phyloP scores from a whole-genome alignment of 2,329 filamentous ascomycete species.

The Aureobasidium sp. region DNA sequence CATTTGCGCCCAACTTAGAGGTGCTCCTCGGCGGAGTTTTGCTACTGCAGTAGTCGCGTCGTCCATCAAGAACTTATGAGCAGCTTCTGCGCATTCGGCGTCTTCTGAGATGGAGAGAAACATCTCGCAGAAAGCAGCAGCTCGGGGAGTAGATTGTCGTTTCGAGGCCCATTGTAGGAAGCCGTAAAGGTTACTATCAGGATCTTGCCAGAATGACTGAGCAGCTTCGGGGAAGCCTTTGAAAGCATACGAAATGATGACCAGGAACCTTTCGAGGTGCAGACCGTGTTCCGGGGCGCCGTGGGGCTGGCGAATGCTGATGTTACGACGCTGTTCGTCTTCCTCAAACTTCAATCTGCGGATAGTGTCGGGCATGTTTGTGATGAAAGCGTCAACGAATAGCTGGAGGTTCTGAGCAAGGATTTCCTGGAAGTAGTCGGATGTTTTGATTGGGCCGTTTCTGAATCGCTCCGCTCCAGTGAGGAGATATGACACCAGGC shows the following conservation, averaged over 20 bases:
- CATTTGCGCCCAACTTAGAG: slow-evolving; percentile 87
- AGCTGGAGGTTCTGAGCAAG: slow-evolving; percentile 75
- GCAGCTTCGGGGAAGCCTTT: slow-evolving; percentile 78
- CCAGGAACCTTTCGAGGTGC: slow-evolving; percentile 72
- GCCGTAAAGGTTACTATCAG: slow-evolving; percentile 85
- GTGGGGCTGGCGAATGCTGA: slow-evolving; percentile 34
- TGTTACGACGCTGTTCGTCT: slow-evolving; percentile 63
- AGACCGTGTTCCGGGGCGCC: slow-evolving; percentile 19
- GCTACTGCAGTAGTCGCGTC: slow-evolving; percentile 60
- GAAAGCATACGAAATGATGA: slow-evolving; percentile 87
- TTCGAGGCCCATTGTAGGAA: slow-evolving; percentile 97
- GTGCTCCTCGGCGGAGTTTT: slow-evolving; percentile 73
- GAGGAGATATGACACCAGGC: slow-evolving; percentile 73
- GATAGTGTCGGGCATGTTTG: slow-evolving; percentile 88
- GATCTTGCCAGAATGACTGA: slow-evolving; percentile 82
- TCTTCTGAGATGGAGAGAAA: slow-evolving; percentile 79
- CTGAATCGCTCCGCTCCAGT: slow-evolving; percentile 63
- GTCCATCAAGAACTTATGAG: slow-evolving; percentile 83
- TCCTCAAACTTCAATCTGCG: slow-evolving; percentile 79
- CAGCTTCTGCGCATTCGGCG: slow-evolving; percentile 70
- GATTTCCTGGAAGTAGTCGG: slow-evolving; percentile 60
- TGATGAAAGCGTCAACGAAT: slow-evolving; percentile 87
- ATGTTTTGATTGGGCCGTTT: slow-evolving; percentile 56
- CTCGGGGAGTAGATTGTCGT: slow-evolving; percentile 87
- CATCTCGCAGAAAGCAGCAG: slow-evolving; percentile 96